Conservation (phyloP, 78 protist species). For the Guillardia theta region DNA sequence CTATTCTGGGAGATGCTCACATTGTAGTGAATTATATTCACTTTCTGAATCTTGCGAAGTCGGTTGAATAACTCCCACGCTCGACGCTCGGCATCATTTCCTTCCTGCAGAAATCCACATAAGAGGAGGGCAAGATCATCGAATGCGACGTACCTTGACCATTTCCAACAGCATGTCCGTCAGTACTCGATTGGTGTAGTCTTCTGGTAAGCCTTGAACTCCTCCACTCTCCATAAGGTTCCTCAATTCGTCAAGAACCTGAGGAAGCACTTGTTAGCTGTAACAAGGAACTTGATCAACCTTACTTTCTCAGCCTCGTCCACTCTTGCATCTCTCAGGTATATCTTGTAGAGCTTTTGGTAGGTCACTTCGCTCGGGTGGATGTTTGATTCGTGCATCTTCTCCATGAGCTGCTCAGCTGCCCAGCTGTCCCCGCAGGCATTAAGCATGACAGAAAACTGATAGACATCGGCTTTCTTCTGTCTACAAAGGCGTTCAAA, state of each 20-base stretch:
- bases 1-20: neutral
- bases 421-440: neutral
- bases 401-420: neutral
- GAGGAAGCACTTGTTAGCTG: no score
- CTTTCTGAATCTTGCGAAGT: neutral
- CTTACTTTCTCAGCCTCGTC: constrained; percentile 4
- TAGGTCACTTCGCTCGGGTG: neutral
- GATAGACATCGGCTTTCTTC: constrained; percentile 10
- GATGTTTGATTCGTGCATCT: neutral
- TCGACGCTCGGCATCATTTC: neutral
- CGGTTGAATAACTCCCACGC: constrained; percentile 16
- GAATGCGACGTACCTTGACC: neutral
- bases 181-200: neutral
- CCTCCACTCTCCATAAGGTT: no score
- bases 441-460: neutral
- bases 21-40: neutral
- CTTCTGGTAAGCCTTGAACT: neutral
- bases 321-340: constrained; percentile 22
- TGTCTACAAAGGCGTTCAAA: no score
- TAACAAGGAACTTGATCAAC: no score
- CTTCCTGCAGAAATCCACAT: neutral
- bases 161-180: constrained; percentile 29
- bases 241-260: no score
- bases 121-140: neutral
- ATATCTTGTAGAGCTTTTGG: constrained; percentile 35